Conservation (phyloP, 192 early-diverging fungal species). For the Backusella psychrophila region DNA sequence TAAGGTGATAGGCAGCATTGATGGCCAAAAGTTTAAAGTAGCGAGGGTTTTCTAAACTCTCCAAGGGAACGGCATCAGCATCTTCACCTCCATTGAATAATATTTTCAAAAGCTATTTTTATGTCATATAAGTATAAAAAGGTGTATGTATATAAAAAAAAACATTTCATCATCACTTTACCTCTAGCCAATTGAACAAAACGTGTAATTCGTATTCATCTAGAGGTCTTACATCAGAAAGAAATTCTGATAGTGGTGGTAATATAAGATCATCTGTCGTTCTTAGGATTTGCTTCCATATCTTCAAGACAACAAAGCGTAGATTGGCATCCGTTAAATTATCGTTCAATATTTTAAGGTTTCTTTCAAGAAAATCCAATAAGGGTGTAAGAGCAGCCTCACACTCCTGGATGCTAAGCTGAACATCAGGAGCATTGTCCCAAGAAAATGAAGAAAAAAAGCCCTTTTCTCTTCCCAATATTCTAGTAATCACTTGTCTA, state of each 20-base stretch:
- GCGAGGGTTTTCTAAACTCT: constrained; percentile 58
- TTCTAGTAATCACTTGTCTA: constrained; percentile 49
- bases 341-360: constrained; percentile 63
- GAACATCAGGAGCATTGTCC: constrained; percentile 30
- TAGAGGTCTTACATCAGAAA: constrained; percentile 56
- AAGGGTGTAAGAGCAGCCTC: constrained; percentile 67
- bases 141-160: background rate
- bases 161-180: constrained; percentile 7
- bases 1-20: constrained; percentile 61
- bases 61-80: constrained; percentile 59
- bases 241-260: constrained; percentile 61
- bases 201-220: constrained; percentile 62
- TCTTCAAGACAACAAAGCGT: constrained; percentile 57
- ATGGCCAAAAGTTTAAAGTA: constrained; percentile 65
- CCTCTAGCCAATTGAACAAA: constrained; percentile 68
- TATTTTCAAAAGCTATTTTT: constrained; percentile 61
- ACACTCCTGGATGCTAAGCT: constrained; percentile 49
- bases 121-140: background rate
- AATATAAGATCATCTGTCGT: constrained; percentile 67
- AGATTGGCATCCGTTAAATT: constrained; percentile 68
- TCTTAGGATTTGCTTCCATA: constrained; percentile 74
- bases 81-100: constrained; percentile 74
- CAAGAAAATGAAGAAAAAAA: constrained; percentile 38
- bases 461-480: constrained; percentile 49
- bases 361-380: constrained; percentile 78